Evolutionary conservation across 345 rosid species (phyloP), one percentile per base, ranked within the genome.

Genomic region (Microthlaspi erraticum): DNA sequence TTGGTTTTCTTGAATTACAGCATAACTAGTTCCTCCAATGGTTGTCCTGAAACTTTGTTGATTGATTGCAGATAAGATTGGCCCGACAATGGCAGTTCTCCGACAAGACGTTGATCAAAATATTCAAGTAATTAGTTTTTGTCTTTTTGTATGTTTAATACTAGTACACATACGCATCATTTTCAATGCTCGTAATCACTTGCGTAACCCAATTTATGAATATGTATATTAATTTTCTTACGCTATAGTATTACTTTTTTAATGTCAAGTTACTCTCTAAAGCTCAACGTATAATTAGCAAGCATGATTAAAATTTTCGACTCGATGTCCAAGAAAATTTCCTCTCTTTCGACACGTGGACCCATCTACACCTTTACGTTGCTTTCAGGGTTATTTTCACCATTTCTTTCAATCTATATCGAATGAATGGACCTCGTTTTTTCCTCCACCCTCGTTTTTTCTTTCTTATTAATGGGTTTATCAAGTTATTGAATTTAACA

Each of bases 21-120:
- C 19, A 46, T 18, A 59, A 11, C 57, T 4, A 52, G 61, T 26
- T 51, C 45, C 75, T 61, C 52, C 61, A 50, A 71, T 61, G 75
- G 75, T 7, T 42, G 56, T 53, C n/a, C 39, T 72, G 11, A 53
- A 36, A 63, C 39, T 42, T 64, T 38, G 14, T 26, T 66, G 77
- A 50, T 66, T n/a, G 45, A 63, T 57, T 86, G 84, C 84, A 93
- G 98, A 93, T 87, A 88, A 88, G 87, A 85, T 93, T 77, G 98
- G 98, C 29, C 98, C 98, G 66, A 90, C 92, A 64, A 90, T 93
- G 97, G 88, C 84, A 38, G 98, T 93, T 64, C 82, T 93, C 59
- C 84, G 98, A 81, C 93, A 87, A 75, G 98, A 93, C 78, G 75
- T 90, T 66, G 63, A 81, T 77, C 90, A 87, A 73, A 93, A 93